Evolutionary conservation across 108 stramenopile species (phyloP).

Genomic region (Pseudonitzschia pungens): DNA sequence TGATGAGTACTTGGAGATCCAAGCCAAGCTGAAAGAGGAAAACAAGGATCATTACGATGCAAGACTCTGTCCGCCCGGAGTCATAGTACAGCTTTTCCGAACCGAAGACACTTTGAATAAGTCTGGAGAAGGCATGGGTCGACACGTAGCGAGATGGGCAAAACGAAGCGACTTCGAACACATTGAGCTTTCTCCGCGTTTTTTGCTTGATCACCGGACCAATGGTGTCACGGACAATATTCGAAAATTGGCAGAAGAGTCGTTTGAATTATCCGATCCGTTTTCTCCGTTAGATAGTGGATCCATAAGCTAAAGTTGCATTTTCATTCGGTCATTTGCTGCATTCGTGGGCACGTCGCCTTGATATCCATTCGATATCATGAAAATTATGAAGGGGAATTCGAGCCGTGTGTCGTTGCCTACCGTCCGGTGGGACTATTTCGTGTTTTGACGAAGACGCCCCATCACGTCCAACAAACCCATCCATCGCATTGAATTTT

Average conservation of each 20-base stretch:
- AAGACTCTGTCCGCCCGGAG: constrained; percentile 63
- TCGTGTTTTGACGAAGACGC: too few relatives aligned
- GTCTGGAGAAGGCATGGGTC: constrained; percentile 25
- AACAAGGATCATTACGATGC: constrained; percentile 20
- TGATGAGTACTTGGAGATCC: constrained; percentile 51
- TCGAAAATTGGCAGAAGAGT: constrained; percentile 42
- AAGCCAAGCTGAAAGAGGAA: constrained; percentile 38
- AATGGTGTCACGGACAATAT: constrained; percentile 52
- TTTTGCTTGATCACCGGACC: constrained; percentile 73
- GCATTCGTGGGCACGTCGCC: too few relatives aligned
- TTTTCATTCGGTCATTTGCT: too few relatives aligned
- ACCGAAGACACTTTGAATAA: constrained; percentile 14
- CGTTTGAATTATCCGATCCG: constrained; percentile 16
- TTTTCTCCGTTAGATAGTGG: too few relatives aligned
- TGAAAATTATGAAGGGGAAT: too few relatives aligned
- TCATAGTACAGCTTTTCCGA: constrained; percentile 66
- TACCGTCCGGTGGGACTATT: too few relatives aligned
- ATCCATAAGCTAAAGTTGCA: too few relatives aligned
- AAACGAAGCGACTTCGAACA: constrained; percentile 68
- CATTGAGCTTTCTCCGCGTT: constrained; percentile 62
- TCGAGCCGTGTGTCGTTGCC: too few relatives aligned
- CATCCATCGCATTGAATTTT: too few relatives aligned
- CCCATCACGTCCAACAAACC: too few relatives aligned
- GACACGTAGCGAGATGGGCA: constrained; percentile 57
- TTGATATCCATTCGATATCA: too few relatives aligned